Evolutionary conservation across 1,284 basidiomycete species (phyloP).

Genomic region (Heterobasidion parviporum): DNA sequence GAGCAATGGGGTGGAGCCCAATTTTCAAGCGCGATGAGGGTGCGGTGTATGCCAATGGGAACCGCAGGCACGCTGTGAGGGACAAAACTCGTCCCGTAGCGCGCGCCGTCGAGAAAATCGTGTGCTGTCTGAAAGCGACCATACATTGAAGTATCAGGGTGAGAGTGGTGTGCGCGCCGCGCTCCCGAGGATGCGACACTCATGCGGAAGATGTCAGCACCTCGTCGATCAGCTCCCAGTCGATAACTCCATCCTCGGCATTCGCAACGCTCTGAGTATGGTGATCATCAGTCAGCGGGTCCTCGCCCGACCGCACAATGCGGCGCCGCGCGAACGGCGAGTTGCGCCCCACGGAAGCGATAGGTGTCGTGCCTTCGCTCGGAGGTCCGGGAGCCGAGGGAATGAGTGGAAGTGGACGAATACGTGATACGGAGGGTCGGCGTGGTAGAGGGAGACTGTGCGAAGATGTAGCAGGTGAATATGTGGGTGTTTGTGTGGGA

Average conservation of each 20-base stretch:
- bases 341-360: background rate
- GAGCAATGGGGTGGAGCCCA: no score
- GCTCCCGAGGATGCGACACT: no score
- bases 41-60: no score
- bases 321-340: background rate
- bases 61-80: no score
- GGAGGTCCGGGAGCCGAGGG: conserved; percentile 11
- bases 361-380: conserved; percentile 10
- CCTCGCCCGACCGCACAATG: conserved; percentile 1
- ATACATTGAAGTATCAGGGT: no score
- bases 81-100: no score
- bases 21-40: no score
- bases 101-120: no score
- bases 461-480: background rate
- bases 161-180: no score
- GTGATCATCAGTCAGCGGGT: background rate
- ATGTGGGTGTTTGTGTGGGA: background rate
- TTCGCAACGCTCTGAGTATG: background rate
- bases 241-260: conserved; percentile 2
- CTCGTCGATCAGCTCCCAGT: conserved; percentile 14
- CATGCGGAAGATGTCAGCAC: conserved; percentile 8
- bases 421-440: background rate
- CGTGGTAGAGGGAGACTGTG: background rate
- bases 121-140: no score
- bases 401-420: conserved; percentile 8